Conservation (phyloP, 495 filamentous ascomycete genomes). For the Diplogelasinospora grovesii region DNA sequence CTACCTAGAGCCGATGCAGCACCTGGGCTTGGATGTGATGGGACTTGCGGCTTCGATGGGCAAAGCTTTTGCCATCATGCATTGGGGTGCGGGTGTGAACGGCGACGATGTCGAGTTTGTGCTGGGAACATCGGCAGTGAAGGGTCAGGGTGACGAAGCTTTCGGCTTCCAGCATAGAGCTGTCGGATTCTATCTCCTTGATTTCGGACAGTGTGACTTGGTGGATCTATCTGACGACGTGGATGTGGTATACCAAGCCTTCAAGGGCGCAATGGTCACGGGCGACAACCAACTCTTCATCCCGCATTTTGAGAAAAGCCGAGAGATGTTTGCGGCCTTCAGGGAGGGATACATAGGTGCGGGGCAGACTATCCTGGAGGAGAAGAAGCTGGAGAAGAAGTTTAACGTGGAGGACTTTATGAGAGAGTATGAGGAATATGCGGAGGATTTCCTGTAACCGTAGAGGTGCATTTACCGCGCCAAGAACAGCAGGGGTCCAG, state of each 20-base stretch:
- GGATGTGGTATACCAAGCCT: slow-evolving; percentile 15
- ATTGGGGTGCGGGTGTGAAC: slow-evolving; percentile 24
- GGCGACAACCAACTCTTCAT: slow-evolving; percentile 17
- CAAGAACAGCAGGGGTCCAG: no score
- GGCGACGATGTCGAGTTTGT: slow-evolving; percentile 28
- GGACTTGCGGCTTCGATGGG: slow-evolving; percentile 21
- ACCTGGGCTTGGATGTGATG: slow-evolving; percentile 10
- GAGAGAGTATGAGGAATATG: slow-evolving; percentile 16
- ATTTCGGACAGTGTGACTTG: slow-evolving; percentile 15
- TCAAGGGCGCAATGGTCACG: slow-evolving; percentile 16
- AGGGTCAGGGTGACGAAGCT: background rate
- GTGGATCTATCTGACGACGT: slow-evolving; percentile 6
- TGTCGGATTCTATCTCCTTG: slow-evolving; percentile 13
- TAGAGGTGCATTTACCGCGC: no score
- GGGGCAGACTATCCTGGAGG: slow-evolving; percentile 2
- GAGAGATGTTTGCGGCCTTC: slow-evolving; percentile 6
- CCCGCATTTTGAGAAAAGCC: slow-evolving; percentile 11
- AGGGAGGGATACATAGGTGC: slow-evolving; percentile 8
- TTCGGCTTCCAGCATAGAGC: slow-evolving; percentile 5
- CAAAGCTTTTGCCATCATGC: slow-evolving; percentile 22
- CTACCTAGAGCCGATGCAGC: slow-evolving; percentile 11
- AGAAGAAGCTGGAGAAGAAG: slow-evolving; percentile 8
- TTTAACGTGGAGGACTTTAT: slow-evolving; percentile 13
- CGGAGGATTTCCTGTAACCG: slow-evolving; percentile 13
- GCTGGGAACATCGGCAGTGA: slow-evolving; percentile 17